These are phyloP conservation scores for Aspergillus leporis DNA, from an alignment of 495 filamentous ascomycete genomes.

Conservation along the genomic window DNA sequence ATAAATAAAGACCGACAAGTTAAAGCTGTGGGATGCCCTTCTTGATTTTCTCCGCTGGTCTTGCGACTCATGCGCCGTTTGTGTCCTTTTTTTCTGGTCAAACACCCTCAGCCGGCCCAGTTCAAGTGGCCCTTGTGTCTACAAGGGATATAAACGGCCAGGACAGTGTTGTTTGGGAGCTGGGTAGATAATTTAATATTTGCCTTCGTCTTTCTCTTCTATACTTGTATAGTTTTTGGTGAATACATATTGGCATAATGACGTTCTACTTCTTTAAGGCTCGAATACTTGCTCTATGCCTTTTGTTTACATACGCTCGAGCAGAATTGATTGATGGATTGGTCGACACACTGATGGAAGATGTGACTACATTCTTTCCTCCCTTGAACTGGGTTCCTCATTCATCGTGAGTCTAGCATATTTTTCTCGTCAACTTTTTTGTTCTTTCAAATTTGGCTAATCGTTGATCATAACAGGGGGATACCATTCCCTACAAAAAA, in stretches of 20 bases:
- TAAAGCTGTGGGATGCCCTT: not conserved
- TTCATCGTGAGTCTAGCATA: constrained; percentile 9
- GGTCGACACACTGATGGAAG: not conserved
- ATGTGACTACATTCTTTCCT: not conserved
- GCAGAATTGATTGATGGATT: not conserved
- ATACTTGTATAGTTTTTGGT: constrained; percentile 9
- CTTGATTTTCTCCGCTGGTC: not conserved
- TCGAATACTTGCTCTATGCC: not conserved
- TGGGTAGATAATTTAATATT: not conserved
- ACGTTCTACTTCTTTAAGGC: not conserved
- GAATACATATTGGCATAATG: not conserved
- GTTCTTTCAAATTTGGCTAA: not conserved
- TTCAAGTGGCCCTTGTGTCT: not conserved
- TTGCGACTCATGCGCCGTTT: not conserved
- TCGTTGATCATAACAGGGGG: constrained; percentile 14
- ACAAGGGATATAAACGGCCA: not conserved
- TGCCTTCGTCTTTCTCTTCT: not conserved
- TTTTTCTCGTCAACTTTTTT: not conserved
- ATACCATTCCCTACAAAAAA: constrained; percentile 24
- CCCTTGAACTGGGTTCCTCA: constrained; percentile 13
- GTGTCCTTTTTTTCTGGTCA: not conserved
- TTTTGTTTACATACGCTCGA: not conserved
- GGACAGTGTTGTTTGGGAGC: not conserved
- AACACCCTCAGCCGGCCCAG: not conserved
- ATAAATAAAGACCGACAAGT: not conserved